Evolutionary conservation across 1,284 basidiomycete genomes (phyloP), one percentile per base, ranked within the genome.

Genomic region (Ustilago xerochloae): DNA sequence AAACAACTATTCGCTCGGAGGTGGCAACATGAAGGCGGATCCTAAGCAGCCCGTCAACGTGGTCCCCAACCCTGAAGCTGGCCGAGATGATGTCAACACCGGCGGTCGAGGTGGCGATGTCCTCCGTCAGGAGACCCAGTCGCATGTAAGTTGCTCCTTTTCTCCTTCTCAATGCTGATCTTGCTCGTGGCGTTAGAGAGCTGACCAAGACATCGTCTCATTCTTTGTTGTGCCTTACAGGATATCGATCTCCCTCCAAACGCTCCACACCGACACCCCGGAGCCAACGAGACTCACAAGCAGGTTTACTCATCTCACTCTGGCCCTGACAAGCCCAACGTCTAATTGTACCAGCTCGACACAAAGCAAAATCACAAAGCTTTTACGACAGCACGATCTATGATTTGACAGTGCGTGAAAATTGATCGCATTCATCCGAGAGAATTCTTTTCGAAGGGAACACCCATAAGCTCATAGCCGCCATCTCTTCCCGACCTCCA

Each of bases 401-500:
- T 10, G 24, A 13, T 13, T 5, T 12, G 26, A 46, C n/a, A 46
- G n/a, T 16, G 38, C 18, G 6, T 41, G 18, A 7, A 41, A 30
- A n/a, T 16, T 28, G n/a, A 46, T 30, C 45, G 16, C 32, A 26
- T 30, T 48, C 10, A 46, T 16, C 16, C 9, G 18, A 18, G n/a
- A 48, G 24, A 5, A 36, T 36, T 41, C 3, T 18, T 20, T 18
- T 41, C 22, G 39, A 18, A 35, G 18, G 35, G 48, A 49, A 8
- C 20, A 35, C 9, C 18, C n/a, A 35, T 13, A 8, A 16, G 33
- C 51, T 61, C n/a, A 75, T 2, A 75, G 38, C 13, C 72, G 43
- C 72, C 72, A 75, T 6, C 66, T 63, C 45, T 38, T 63, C 2
- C 72, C 72, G n/a, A 75, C 63, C 28, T 70, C 72, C 43, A 45